phyloP scores from a whole-genome alignment of 768 basidiomycete species.

The Lactarius hengduanensis region DNA sequence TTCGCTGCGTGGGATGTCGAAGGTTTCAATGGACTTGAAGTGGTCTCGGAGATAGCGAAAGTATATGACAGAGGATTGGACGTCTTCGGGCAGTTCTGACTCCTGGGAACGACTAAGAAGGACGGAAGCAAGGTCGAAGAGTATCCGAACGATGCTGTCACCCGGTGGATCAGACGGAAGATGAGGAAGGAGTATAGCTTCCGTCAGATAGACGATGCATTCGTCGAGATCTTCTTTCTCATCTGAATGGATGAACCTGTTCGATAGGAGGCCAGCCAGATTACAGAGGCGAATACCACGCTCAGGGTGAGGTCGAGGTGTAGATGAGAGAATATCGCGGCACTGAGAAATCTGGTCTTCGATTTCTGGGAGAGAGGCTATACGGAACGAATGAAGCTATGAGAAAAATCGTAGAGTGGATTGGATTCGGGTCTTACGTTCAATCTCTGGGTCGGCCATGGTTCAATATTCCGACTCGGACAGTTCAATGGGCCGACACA shows the following conservation, averaged over 20 bases:
- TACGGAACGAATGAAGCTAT: background rate
- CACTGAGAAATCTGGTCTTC: slow-evolving; percentile 2
- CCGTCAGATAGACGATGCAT: background rate
- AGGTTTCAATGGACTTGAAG: background rate
- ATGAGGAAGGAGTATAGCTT: slow-evolving; percentile 1
- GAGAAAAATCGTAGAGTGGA: background rate
- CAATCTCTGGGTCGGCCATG: background rate
- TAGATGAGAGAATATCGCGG: background rate
- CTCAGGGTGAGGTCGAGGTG: background rate
- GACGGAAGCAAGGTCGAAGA: background rate
- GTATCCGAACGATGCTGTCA: background rate
- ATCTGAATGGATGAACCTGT: background rate
- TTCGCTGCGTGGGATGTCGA: background rate
- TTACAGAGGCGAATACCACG: background rate
- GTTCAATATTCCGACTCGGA: background rate
- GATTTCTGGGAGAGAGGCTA: background rate
- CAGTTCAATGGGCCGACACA: too few species aligned
- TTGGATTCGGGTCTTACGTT: background rate
- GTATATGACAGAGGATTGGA: background rate
- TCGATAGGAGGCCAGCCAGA: background rate
- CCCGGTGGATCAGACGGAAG: background rate
- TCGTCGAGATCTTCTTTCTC: slow-evolving; percentile 1
- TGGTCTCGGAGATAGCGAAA: slow-evolving; percentile 1
- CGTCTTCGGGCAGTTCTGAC: background rate
- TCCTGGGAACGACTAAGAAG: slow-evolving; percentile 1